These are phyloP conservation scores for Ganoderma multipileum DNA, from an alignment of 1,284 basidiomycete species.

Conservation along the genomic window DNA sequence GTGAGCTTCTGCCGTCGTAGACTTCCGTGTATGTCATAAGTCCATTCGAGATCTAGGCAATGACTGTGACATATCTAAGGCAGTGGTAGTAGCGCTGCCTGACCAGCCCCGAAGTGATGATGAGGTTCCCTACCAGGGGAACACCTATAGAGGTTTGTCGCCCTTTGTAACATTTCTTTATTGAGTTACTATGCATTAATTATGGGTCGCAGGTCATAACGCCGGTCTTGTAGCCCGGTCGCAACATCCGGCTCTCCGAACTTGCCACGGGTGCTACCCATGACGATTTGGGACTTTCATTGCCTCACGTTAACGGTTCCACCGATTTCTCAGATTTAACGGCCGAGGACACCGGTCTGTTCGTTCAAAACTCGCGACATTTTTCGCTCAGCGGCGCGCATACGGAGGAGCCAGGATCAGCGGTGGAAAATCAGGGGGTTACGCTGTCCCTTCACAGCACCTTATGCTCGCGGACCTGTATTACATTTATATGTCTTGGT, in stretches of 20 bases:
- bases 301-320: background rate
- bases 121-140: background rate
- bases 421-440: background rate
- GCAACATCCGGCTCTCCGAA: background rate
- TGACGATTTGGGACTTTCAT: background rate
- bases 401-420: background rate
- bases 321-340: background rate
- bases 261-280: background rate
- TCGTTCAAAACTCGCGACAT: background rate
- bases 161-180: background rate
- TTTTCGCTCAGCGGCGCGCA: background rate
- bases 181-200: background rate
- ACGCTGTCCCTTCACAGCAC: background rate
- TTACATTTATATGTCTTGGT: background rate
- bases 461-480: background rate
- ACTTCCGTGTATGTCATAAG: background rate
- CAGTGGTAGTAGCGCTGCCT: background rate
- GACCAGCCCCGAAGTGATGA: background rate
- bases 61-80: background rate
- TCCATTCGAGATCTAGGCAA: background rate
- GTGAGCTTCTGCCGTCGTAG: background rate
- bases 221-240: background rate
- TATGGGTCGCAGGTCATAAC: background rate
- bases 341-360: background rate
- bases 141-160: background rate